Base-by-base conservation (phyloP, 805 yeast species). In the Saccharomycopsis schoenii region DNA sequence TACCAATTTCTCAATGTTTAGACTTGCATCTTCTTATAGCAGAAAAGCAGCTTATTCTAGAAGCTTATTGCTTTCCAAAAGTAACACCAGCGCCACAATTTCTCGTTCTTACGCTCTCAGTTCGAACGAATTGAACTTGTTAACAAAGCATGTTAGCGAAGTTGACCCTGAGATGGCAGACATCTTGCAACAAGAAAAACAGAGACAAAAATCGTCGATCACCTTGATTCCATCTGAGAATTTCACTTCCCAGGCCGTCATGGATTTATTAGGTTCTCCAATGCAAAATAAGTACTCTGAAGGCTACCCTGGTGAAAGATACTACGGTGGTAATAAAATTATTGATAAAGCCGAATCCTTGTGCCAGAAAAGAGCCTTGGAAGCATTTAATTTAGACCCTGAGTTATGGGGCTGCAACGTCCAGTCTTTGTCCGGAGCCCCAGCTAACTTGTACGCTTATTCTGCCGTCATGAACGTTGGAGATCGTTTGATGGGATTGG, bases 261-360 rank as follows among this genome's bases (percentile, higher is more conserved):
- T 93, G 78, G 98, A 94, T 71, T 89, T 96, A 40, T 84, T 93
- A 70, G 99, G 99, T 67, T 87, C 98, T 58, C 97, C 96, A 73
- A 90, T 94, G 97, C 89, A 89, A 74, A 94, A 94, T 84, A 94
- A 94, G 80, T 94, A 94, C 79, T 91, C 97, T 47, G 99, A 94
- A 78, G 99, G 99, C 65, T 93, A 94, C 78, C 99, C 99, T 63
- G 98, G 98, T 67, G 97, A 96, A 66, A 86, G 99, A 76, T 94
- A 94, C 81, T 94, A 94, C 74, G 99, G 99, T 75, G 98, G 98
- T 74, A 94, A 94, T 76, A 96, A 94, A 81, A 86, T 87, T 77
- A 94, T 94, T 67, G 99, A 94, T 79, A 85, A 88, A 75, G 90
- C 92, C 73, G 99, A 94, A 79, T 74, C 82, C 39, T 78, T 94